phyloP scores from a whole-genome alignment of 2,329 filamentous ascomycete genomes.

The Thermoascus crustaceus region DNA sequence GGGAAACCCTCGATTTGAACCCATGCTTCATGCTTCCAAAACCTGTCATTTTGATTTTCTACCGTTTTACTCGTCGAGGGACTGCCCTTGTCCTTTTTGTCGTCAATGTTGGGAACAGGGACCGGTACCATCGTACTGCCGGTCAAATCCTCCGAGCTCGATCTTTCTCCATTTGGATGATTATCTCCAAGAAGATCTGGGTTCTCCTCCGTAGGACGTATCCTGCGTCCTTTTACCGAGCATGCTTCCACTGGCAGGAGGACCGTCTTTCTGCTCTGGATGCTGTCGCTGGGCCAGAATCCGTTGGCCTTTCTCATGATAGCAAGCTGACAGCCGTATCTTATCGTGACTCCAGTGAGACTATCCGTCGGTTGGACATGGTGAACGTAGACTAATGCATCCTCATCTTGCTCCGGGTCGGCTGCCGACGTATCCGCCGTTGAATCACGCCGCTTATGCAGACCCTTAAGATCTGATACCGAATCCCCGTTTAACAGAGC shows the following conservation, averaged over 20 bases:
- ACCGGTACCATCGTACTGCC: slow-evolving; percentile 27
- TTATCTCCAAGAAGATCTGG: slow-evolving; percentile 19
- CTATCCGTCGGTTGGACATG: slow-evolving; percentile 76
- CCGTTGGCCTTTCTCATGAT: slow-evolving; percentile 81
- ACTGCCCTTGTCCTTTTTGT: slow-evolving; percentile 6
- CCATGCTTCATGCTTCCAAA: slow-evolving; percentile 86
- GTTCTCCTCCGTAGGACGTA: slow-evolving; percentile 27
- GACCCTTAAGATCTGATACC: slow-evolving; percentile 25
- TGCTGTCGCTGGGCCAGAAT: slow-evolving; percentile 87
- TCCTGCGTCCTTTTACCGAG: slow-evolving; percentile 64
- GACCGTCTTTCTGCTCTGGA: slow-evolving; percentile 74
- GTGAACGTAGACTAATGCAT: slow-evolving; percentile 85
- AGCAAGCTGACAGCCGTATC: slow-evolving; percentile 78
- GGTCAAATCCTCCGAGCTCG: slow-evolving; percentile 25
- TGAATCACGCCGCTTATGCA: slow-evolving; percentile 41
- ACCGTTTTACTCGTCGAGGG: slow-evolving; percentile 14
- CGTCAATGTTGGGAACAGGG: slow-evolving; percentile 6
- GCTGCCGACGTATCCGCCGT: slow-evolving; percentile 17
- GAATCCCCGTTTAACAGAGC: slow-evolving; percentile 35
- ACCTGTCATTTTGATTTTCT: slow-evolving; percentile 50
- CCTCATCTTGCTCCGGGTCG: slow-evolving; percentile 51
- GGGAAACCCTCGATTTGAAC: slow-evolving; percentile 66
- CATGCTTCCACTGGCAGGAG: slow-evolving; percentile 86
- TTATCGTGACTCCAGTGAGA: slow-evolving; percentile 81
- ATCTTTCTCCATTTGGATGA: slow-evolving; percentile 9